Conservation (phyloP, 192 early-diverging fungal genomes). For the Linderina pennispora region DNA sequence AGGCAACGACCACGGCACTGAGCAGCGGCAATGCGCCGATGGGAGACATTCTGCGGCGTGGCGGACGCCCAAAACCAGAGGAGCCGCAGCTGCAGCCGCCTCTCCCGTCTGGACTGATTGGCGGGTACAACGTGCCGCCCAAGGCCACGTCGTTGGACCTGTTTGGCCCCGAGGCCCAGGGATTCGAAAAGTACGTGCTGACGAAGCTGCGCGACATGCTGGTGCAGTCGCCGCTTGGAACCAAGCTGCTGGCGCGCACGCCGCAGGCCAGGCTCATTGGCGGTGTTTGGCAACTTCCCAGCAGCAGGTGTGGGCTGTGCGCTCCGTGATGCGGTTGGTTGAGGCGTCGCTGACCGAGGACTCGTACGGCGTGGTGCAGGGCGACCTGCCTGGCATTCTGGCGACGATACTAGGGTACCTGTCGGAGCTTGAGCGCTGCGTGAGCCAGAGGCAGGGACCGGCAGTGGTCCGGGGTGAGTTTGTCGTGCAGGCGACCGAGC, state of each 20-base stretch:
- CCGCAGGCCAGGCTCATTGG: conserved; percentile 15
- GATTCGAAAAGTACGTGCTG: conserved; percentile 43
- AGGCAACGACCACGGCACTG: conserved; percentile 2
- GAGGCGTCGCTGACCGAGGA: conserved; percentile 40
- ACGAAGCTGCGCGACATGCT: conserved; percentile 32
- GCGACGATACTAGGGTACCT: conserved; percentile 27
- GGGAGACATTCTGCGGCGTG: conserved; percentile 19
- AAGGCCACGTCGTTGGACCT: conserved; percentile 9
- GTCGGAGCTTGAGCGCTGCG: conserved; percentile 25
- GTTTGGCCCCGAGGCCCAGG: conserved; percentile 41
- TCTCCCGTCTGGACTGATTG: neutral
- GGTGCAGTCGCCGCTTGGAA: conserved; percentile 27
- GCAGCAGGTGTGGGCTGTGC: conserved; percentile 42
- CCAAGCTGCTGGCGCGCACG: conserved; percentile 24
- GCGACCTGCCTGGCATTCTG: conserved; percentile 26
- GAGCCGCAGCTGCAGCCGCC: no score
- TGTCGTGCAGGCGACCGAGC: conserved; percentile 21
- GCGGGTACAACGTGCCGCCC: neutral
- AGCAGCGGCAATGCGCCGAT: conserved; percentile 12
- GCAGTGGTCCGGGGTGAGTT: conserved; percentile 2
- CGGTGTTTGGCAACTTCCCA: conserved; percentile 38
- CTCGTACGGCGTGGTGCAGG: conserved; percentile 40
- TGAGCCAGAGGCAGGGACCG: conserved; percentile 2
- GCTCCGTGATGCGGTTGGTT: conserved; percentile 35
- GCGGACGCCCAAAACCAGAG: no score